A percentile compares a stretch with the other conserved stretches of the same genome.
phyloP scores from a whole-genome alignment of 1,284 basidiomycete species.

The Volvariella volvacea region DNA sequence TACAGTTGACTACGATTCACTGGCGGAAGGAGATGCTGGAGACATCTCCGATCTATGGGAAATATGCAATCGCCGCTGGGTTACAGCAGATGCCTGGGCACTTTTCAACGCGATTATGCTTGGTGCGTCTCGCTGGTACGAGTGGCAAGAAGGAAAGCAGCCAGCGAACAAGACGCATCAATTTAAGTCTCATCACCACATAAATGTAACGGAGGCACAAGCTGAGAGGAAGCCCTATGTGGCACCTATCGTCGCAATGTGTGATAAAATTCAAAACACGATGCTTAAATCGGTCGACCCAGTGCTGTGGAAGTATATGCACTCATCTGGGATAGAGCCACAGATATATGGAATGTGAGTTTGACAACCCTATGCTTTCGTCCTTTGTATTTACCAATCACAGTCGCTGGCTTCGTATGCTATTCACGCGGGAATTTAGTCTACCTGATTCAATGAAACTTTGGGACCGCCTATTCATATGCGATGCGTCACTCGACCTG shows the following conservation, averaged over 20 bases:
- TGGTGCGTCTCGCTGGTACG: conserved; percentile 77
- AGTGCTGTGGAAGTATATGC: conserved; percentile 68
- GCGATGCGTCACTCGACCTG: conserved; percentile 66
- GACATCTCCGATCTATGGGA: conserved; percentile 39
- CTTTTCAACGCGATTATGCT: conserved; percentile 79
- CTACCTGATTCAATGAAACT: conserved; percentile 71
- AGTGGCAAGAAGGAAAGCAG: conserved; percentile 67
- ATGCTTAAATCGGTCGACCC: conserved; percentile 78
- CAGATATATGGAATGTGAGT: conserved; percentile 92
- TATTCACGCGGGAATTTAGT: conserved; percentile 86
- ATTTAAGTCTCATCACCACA: conserved; percentile 37
- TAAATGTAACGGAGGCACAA: conserved; percentile 38
- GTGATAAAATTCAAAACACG: conserved; percentile 70
- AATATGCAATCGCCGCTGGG: conserved; percentile 59
- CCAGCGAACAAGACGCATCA: conserved; percentile 10
- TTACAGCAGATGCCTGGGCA: conserved; percentile 80
- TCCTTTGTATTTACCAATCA: conserved; percentile 1
- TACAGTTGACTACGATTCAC: conserved; percentile 77
- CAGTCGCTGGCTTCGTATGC: conserved; percentile 85
- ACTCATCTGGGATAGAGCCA: conserved; percentile 79
- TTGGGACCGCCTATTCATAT: conserved; percentile 91
- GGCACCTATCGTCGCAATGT: conserved; percentile 78
- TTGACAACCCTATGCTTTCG: conserved; percentile 7
- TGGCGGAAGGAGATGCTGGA: conserved; percentile 21
- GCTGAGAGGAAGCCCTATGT: conserved; percentile 52